Evolutionary conservation across 202 grass and related monocot species (phyloP).

Genomic region (Brachypodium distachyon): DNA sequence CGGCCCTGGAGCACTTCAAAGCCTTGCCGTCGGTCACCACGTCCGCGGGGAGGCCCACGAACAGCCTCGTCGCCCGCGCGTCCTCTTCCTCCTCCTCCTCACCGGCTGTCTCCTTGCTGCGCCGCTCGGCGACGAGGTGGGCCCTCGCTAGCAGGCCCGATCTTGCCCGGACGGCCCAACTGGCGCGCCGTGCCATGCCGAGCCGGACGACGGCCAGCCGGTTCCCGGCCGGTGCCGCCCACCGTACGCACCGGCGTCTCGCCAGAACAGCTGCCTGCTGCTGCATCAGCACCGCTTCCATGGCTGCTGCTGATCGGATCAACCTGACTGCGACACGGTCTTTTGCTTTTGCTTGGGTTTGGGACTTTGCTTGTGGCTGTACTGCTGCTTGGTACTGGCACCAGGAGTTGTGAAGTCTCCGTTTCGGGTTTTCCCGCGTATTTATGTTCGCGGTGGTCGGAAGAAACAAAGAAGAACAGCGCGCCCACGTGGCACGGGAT

Average conservation of each 20-base stretch:
- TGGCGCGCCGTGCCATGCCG: background rate
- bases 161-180: background rate
- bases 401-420: background rate
- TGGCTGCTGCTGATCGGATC: background rate
- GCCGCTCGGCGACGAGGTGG: background rate
- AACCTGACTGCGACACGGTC: background rate
- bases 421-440: background rate
- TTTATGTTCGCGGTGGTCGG: background rate
- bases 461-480: background rate
- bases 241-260: background rate
- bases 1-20: no score
- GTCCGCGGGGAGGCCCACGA: conserved; percentile 54
- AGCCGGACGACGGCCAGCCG: background rate
- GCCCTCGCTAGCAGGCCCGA: background rate
- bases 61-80: conserved; percentile 24
- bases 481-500: conserved; percentile 4
- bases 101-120: background rate
- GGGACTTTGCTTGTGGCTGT: background rate
- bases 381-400: no score
- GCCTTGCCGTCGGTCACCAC: conserved; percentile 38
- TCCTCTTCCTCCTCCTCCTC: conserved; percentile 23
- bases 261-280: background rate
- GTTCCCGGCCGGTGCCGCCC: background rate
- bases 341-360: background rate
- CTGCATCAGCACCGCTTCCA: conserved; percentile 19